Conservation (phyloP, 1,284 basidiomycete species). For the Tilletia horrida region DNA sequence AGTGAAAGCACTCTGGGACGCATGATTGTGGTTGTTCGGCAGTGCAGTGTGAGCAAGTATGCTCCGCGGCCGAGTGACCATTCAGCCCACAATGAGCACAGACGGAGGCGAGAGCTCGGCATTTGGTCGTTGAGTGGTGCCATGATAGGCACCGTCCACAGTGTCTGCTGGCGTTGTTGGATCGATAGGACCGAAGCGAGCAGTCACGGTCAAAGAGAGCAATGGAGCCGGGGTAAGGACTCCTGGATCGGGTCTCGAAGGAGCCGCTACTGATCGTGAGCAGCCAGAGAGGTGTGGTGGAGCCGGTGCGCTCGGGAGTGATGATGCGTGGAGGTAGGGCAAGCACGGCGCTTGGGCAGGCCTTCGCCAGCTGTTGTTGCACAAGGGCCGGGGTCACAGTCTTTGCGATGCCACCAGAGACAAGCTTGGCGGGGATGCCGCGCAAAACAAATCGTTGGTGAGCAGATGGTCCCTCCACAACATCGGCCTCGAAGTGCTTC, state of each 20-base stretch:
- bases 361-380: neutral
- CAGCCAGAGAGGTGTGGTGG: neutral
- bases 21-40: neutral
- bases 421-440: neutral
- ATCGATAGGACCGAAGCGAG: neutral
- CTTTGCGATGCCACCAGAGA: neutral
- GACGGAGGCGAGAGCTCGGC: neutral
- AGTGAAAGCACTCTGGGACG: slow-evolving; percentile 1
- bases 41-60: neutral
- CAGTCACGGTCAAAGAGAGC: neutral
- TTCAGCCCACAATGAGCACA: neutral
- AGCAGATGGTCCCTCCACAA: neutral
- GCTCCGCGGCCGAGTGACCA: neutral
- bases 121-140: slow-evolving; percentile 12
- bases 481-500: neutral
- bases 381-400: neutral
- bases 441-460: neutral
- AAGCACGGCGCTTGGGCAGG: neutral
- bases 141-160: slow-evolving; percentile 1
- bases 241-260: neutral
- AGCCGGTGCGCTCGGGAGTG: neutral
- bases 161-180: slow-evolving; percentile 13
- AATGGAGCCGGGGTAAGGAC: neutral
- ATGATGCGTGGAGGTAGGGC: neutral
- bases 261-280: neutral